phyloP scores from a whole-genome alignment of 176 grass and related monocot genomes.

The Puccinellia tenuiflora region DNA sequence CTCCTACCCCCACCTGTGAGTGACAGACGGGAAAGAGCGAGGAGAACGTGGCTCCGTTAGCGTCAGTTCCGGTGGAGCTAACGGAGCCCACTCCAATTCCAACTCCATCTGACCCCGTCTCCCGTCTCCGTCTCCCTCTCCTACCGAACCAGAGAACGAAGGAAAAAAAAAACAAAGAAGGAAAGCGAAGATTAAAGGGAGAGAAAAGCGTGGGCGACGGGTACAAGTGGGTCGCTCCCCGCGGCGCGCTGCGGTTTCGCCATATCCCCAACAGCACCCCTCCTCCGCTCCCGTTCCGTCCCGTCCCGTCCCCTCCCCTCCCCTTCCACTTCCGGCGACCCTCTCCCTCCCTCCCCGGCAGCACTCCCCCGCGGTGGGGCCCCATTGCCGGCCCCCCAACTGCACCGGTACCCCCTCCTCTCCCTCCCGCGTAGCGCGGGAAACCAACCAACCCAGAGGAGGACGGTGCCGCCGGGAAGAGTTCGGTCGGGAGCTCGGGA shows the following conservation, averaged over 20 bases:
- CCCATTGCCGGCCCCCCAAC: slow-evolving; percentile 4
- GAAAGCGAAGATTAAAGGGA: neutral
- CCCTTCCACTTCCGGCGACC: neutral
- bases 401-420: neutral
- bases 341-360: neutral
- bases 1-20: neutral
- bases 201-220: slow-evolving; percentile 14
- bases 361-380: neutral
- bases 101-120: neutral
- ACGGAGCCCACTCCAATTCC: neutral
- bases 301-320: slow-evolving; percentile 30
- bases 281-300: neutral
- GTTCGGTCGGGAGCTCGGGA: neutral
- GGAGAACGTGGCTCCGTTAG: neutral
- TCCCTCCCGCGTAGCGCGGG: neutral
- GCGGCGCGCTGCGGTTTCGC: slow-evolving; percentile 18
- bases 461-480: neutral
- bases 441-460: neutral
- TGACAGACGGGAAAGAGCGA: neutral
- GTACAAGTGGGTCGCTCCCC: slow-evolving; percentile 11
- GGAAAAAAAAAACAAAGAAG: neutral
- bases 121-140: neutral
- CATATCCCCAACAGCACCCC: neutral
- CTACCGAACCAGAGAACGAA: neutral
- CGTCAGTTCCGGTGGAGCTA: neutral